Evolutionary conservation across 2,329 filamentous ascomycete species (phyloP).

Genomic region (Lomentospora prolificans): DNA sequence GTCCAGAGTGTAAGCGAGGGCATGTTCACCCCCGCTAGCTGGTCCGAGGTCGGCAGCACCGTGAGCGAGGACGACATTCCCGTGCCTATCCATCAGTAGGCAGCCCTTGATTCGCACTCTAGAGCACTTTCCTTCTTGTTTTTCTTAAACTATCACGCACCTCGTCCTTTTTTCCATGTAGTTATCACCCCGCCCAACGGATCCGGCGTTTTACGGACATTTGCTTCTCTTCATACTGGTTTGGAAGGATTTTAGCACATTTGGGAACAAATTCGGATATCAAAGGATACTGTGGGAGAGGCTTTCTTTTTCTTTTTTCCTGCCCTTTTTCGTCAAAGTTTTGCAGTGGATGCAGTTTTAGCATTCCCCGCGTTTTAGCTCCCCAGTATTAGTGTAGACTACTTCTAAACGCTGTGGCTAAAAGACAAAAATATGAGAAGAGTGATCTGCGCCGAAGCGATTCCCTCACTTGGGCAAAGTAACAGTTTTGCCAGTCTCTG

Average conservation of each 20-base stretch:
- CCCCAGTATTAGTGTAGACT: no score
- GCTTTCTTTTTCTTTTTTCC: no score
- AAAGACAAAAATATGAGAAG: no score
- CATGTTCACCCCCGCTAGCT: slow-evolving; percentile 50
- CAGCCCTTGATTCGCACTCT: background rate
- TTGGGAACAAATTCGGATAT: background rate
- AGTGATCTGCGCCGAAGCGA: no score
- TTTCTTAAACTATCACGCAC: background rate
- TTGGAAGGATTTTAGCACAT: background rate
- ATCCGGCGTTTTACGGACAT: slow-evolving; percentile 2
- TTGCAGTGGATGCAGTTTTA: no score
- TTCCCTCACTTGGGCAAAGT: no score
- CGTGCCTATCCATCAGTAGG: background rate
- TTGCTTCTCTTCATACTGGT: background rate
- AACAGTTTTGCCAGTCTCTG: no score
- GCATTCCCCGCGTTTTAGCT: no score
- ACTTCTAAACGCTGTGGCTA: no score
- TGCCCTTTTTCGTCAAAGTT: no score
- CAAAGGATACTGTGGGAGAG: no score
- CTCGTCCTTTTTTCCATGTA: background rate
- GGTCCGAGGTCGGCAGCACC: slow-evolving; percentile 56
- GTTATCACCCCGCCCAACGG: no score
- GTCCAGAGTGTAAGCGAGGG: slow-evolving; percentile 21
- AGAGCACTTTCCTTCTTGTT: slow-evolving; percentile 1
- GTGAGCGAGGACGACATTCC: slow-evolving; percentile 42